Evolutionary conservation across 148 eudicot species (phyloP).

Genomic region (Rhododendron ferrugineum): DNA sequence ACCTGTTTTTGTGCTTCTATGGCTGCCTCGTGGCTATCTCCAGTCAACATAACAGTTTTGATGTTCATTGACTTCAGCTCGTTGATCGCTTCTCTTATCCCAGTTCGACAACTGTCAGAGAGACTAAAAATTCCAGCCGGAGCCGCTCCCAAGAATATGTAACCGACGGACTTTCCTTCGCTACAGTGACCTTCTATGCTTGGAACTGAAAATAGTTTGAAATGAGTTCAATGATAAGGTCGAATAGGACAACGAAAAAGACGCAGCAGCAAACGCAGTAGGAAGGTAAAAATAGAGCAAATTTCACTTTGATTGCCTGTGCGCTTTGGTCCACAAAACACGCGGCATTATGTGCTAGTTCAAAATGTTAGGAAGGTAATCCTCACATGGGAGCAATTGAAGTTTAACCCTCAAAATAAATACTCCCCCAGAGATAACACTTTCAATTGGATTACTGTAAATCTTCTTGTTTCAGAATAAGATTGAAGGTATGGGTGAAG

Average conservation of each 20-base stretch:
- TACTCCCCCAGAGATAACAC: neutral
- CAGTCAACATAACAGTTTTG: conserved; percentile 77
- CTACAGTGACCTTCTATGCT: conserved; percentile 24
- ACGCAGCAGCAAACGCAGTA: neutral
- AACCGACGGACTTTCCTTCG: conserved; percentile 64
- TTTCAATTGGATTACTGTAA: neutral
- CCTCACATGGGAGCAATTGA: neutral
- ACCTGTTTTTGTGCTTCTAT: conserved; percentile 73
- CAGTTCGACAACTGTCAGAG: conserved; percentile 76
- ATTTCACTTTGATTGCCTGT: neutral
- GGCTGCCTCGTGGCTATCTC: conserved; percentile 77
- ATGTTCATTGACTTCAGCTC: conserved; percentile 77
- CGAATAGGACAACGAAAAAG: neutral
- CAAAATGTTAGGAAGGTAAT: neutral
- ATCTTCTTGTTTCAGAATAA: neutral
- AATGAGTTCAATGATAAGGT: neutral
- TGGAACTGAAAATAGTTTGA: conserved; percentile 36
- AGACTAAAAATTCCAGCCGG: conserved; percentile 64
- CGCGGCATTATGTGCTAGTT: neutral
- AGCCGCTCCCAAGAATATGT: conserved; percentile 46
- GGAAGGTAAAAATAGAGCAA: neutral
- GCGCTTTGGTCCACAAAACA: neutral
- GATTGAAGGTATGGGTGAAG: neutral
- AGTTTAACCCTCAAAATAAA: neutral
- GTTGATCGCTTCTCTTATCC: conserved; percentile 63